A percentile compares a stretch with the other conserved stretches of the same genome.
phyloP scores from a whole-genome alignment of 257 asterid species.

The Solanum okadae region DNA sequence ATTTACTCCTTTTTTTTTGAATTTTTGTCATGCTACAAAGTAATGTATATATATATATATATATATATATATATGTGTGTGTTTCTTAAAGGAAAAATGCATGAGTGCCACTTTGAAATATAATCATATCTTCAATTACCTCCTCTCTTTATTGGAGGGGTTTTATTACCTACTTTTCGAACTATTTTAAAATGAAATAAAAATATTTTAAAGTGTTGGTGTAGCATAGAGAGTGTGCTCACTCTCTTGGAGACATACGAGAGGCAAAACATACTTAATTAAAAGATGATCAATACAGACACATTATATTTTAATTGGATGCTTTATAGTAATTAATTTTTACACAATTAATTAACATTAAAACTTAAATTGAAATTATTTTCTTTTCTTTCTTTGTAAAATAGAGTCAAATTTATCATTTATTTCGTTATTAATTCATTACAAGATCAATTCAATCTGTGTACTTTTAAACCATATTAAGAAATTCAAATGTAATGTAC shows the following conservation, averaged over 20 bases:
- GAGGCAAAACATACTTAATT: not conserved
- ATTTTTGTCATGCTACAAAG: not conserved
- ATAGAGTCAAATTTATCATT: not conserved
- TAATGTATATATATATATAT: too few species aligned
- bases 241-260: too few species aligned
- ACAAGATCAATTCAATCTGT: not conserved
- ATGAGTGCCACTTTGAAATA: not conserved
- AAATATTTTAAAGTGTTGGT: not conserved
- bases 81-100: not conserved
- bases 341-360: not conserved
- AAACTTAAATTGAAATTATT: not conserved
- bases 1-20: too few species aligned
- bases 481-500: not conserved
- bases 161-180: too few species aligned
- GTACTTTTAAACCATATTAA: not conserved
- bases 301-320: too few species aligned
- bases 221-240: not conserved
- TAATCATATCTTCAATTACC: not conserved
- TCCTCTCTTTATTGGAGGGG: too few species aligned
- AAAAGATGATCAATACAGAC: not conserved
- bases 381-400: not conserved
- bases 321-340: not conserved
- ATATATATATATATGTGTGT: too few species aligned
- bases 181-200: too few species aligned
- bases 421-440: too few species aligned